Percentiles rank a stretch among this genome's conserved stretches.
Conservation (phyloP, 768 basidiomycete genomes). For the Lactifluus volemus region DNA sequence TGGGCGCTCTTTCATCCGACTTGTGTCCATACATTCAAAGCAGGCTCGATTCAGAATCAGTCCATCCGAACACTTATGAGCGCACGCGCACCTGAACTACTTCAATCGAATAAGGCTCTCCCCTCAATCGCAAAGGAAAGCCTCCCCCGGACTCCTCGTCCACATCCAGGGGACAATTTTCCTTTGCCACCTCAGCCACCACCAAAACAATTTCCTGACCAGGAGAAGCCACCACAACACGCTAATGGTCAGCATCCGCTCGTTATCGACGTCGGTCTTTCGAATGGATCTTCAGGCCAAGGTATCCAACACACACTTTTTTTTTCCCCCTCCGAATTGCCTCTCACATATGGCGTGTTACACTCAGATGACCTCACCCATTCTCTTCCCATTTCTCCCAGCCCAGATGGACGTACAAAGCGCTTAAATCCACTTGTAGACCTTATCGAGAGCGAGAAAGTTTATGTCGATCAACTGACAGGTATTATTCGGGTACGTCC, state of each 20-base stretch:
- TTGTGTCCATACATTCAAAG: neutral
- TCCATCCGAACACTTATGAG: constrained; percentile 20
- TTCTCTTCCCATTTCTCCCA: constrained; percentile 10
- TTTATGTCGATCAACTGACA: constrained; percentile 84
- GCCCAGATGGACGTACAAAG: constrained; percentile 42
- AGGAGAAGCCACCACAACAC: neutral
- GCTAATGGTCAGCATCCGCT: constrained; percentile 16
- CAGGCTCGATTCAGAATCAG: neutral
- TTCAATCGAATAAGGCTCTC: constrained; percentile 23
- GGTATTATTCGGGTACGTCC: constrained; percentile 79
- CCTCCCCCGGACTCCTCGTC: constrained; percentile 22
- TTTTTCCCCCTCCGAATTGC: neutral
- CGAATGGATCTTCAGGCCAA: constrained; percentile 8
- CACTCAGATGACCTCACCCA: constrained; percentile 8
- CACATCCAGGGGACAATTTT: neutral
- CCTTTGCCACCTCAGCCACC: neutral
- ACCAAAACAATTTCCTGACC: constrained; percentile 20
- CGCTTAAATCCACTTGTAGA: constrained; percentile 80
- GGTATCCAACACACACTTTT: neutral
- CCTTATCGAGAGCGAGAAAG: constrained; percentile 88
- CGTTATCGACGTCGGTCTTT: constrained; percentile 14
- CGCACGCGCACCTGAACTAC: constrained; percentile 1
- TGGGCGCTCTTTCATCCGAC: constrained; percentile 10
- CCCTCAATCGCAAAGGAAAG: constrained; percentile 24
- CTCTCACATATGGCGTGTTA: neutral